Base-by-base conservation (phyloP, 2,329 filamentous ascomycete genomes). In the Dothistroma septosporum region DNA sequence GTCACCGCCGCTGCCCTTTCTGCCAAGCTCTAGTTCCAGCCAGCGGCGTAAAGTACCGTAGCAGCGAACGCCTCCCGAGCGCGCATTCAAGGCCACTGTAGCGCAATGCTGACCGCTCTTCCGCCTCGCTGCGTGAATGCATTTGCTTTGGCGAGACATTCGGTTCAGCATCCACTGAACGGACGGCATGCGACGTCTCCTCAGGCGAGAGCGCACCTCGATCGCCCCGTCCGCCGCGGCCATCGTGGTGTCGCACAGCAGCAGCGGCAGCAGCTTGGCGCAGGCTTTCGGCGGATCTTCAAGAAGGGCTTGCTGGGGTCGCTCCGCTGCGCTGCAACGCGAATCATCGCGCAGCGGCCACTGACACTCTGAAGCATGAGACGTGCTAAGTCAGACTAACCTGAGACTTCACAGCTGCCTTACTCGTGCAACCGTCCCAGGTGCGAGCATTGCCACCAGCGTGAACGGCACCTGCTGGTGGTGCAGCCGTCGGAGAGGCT, bases 111-210 rank as follows among this genome's bases (percentile, higher is more conserved):
- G 57, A 62, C 60, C 60, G 60, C 60, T 59, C 56, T 62, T 59
- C 46, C 46, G 53, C 60, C 60, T 61, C 56, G 56, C 56, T 53
- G 59, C 54, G 21, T 33, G 7, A 14, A 53, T 12, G 1, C 31
- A 33, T 19, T 14, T 31, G 6, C 24, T 8, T 31, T 32, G 49
- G 33, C 37, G 53, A 59, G 28, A 60, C 53, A 46, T 57, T 55
- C 49, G 63, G 60, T 61, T 63, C 61, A 63, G 52, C 48, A 50
- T 48, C 57, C 57, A 61, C 63, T 65, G 57, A 60, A 63, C 56
- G 57, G 58, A 63, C 56, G 53, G 52, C 55, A 47, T 47, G 53
- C 57, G 28, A 57, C 55, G 50, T 35, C 59, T 19, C 54, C 41
- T 33, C 54, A 52, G 46, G 46, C 16, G 14, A 28, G n/a, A 55